Percentiles rank a stretch among this genome's conserved stretches.
Evolutionary conservation across 176 grass and related monocot genomes (phyloP).

Genomic region (Melocanna baccifera): DNA sequence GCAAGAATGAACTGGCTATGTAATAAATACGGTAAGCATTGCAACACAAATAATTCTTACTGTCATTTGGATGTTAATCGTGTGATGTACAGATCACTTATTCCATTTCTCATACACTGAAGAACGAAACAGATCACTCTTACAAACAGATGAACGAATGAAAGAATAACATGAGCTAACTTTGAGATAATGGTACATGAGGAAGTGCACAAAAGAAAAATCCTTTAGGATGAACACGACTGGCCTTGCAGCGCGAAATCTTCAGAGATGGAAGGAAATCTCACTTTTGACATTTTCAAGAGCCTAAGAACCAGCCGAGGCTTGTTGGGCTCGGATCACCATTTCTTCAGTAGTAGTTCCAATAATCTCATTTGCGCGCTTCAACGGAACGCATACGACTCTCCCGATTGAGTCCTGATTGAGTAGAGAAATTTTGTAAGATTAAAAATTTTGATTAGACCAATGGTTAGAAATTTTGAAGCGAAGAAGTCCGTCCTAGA

Average conservation of each 20-base stretch:
- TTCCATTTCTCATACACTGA: not conserved
- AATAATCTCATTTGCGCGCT: constrained; percentile 86
- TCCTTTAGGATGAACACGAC: not conserved
- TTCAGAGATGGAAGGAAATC: not conserved
- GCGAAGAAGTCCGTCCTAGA: not conserved
- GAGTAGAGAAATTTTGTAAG: not conserved
- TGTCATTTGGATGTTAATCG: not conserved
- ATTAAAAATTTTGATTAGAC: not conserved
- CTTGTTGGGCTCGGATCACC: constrained; percentile 62
- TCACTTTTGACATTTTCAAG: not conserved
- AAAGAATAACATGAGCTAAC: not conserved
- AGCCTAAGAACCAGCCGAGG: constrained; percentile 19
- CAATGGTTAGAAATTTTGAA: not conserved
- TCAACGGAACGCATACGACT: constrained; percentile 65
- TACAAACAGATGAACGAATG: constrained; percentile 17
- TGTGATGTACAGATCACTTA: not conserved
- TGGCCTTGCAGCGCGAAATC: not conserved
- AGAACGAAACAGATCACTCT: not conserved
- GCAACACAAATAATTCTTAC: not conserved
- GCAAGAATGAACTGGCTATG: not conserved
- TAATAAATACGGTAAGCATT: not conserved
- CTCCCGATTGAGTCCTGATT: constrained; percentile 67
- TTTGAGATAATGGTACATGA: not conserved
- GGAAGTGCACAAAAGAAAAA: not conserved
- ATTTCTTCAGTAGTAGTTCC: constrained; percentile 89